Conservation (phyloP, 2,329 filamentous ascomycete genomes). For the Chalara sp. region DNA sequence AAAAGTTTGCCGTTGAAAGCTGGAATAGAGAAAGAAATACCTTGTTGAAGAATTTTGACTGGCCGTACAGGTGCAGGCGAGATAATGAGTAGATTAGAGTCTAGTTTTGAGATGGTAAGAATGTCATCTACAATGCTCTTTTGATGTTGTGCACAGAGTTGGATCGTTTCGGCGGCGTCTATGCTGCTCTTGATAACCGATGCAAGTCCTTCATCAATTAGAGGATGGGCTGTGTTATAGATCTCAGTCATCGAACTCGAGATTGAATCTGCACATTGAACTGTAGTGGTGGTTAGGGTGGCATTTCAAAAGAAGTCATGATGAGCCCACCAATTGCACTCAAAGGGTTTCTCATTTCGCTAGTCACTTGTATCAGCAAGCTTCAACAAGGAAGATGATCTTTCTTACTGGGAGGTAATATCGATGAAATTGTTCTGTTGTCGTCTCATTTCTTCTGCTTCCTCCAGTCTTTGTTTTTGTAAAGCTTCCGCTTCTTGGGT, state of each 20-base stretch:
- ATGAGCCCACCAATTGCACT: conserved; percentile 52
- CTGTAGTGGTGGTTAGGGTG: background rate
- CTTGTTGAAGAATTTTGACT: conserved; percentile 55
- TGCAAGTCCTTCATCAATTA: conserved; percentile 25
- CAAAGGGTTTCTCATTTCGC: conserved; percentile 66
- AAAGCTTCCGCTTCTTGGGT: conserved; percentile 3
- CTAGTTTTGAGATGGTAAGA: conserved; percentile 62
- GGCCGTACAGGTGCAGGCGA: conserved; percentile 65
- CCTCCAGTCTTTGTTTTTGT: conserved; percentile 36
- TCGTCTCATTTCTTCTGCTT: conserved; percentile 51
- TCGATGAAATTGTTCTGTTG: conserved; percentile 81
- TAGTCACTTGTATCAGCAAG: background rate
- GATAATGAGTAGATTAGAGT: conserved; percentile 62
- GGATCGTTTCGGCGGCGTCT: conserved; percentile 70
- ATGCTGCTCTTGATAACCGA: conserved; percentile 52
- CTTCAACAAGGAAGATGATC: conserved; percentile 31
- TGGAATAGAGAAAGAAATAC: background rate
- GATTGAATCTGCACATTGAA: conserved; percentile 66
- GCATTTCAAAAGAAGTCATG: background rate
- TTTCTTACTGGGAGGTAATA: conserved; percentile 50
- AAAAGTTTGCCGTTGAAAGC: too few relatives aligned
- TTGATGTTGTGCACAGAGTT: conserved; percentile 66
- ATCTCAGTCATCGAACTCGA: conserved; percentile 33
- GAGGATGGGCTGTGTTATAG: conserved; percentile 17
- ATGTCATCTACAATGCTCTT: conserved; percentile 60